Percentiles rank a stretch among this genome's conserved stretches.
phyloP scores from a whole-genome alignment of 2,329 filamentous ascomycete species.

The Magnaporthiopsis rhizophila region DNA sequence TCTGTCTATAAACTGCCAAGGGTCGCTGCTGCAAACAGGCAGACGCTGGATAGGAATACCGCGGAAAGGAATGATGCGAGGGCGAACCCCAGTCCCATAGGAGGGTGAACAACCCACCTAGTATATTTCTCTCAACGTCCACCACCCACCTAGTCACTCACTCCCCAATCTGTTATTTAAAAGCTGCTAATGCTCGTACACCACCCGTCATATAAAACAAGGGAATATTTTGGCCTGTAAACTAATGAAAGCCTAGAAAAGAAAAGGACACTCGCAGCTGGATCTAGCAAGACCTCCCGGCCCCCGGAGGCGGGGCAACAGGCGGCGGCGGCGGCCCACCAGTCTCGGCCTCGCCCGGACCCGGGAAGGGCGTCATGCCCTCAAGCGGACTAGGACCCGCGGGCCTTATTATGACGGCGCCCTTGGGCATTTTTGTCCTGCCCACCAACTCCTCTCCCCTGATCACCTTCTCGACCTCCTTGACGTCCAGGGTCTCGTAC shows the following conservation, averaged over 20 bases:
- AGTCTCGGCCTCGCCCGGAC: too few species aligned
- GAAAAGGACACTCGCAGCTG: not conserved
- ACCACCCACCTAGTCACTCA: too few species aligned
- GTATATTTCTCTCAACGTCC: not conserved
- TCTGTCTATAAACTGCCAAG: not conserved
- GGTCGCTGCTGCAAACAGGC: not conserved
- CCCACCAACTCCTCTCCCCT: slow-evolving; percentile 72
- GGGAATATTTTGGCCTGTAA: not conserved
- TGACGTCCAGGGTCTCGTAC: slow-evolving; percentile 85
- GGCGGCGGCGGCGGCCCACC: too few species aligned
- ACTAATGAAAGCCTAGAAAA: not conserved
- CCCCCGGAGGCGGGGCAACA: not conserved
- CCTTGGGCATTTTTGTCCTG: slow-evolving; percentile 52
- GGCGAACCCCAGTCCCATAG: not conserved
- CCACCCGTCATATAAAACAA: not conserved
- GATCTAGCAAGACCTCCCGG: not conserved
- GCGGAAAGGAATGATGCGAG: not conserved
- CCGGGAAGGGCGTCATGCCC: not conserved
- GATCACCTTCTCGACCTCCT: slow-evolving; percentile 86
- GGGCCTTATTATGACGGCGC: slow-evolving; percentile 46
- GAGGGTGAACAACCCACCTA: not conserved
- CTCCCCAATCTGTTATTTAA: not conserved
- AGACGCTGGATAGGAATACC: not conserved
- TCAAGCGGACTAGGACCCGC: not conserved
- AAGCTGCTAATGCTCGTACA: not conserved